Conservation (phyloP, 129 eudicot species). For the Smallanthus sonchifolius region DNA sequence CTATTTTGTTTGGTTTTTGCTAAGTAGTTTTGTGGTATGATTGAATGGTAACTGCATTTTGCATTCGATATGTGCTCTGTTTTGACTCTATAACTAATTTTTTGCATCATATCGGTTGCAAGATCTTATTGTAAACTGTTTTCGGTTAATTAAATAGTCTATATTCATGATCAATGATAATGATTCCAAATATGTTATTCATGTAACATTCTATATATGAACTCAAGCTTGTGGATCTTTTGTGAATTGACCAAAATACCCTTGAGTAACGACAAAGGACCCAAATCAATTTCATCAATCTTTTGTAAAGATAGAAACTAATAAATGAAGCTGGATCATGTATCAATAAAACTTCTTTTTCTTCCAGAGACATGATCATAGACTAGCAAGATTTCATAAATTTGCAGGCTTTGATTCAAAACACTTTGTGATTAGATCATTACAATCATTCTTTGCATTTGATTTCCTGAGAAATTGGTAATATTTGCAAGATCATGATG, state of each 20-base stretch:
- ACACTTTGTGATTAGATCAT: neutral
- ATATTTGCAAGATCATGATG: too few species aligned
- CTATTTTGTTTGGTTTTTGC: constrained; percentile 15
- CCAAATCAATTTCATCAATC: neutral
- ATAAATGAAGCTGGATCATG: neutral
- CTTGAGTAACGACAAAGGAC: neutral
- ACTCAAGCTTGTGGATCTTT: neutral
- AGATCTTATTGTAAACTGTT: neutral
- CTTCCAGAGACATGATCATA: neutral
- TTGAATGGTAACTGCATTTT: neutral
- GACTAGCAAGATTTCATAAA: neutral
- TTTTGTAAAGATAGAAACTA: neutral
- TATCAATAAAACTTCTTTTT: neutral
- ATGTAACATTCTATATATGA: neutral
- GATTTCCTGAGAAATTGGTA: neutral
- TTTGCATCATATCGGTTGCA: constrained; percentile 18
- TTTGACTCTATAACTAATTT: constrained; percentile 9
- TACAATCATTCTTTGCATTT: neutral
- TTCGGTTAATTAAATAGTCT: neutral
- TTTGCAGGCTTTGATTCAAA: constrained; percentile 3
- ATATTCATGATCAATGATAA: neutral
- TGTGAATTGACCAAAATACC: constrained; percentile 8
- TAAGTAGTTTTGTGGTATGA: constrained; percentile 11
- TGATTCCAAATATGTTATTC: neutral
- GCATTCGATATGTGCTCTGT: constrained; percentile 13